Base-by-base conservation (phyloP, 1,284 basidiomycete genomes). In the Pseudozyma sp. region DNA sequence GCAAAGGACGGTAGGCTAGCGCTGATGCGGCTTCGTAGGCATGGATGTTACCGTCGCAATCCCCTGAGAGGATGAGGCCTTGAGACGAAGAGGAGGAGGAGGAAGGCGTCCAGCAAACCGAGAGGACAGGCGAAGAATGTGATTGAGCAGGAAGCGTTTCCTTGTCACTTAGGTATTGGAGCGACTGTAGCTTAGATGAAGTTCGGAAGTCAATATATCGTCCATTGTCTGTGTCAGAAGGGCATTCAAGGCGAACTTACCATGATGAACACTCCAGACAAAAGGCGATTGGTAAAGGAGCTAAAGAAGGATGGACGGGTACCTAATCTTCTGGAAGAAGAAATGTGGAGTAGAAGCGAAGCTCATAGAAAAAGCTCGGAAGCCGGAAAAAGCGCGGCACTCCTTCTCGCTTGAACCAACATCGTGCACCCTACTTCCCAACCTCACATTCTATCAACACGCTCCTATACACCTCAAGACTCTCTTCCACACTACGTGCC, bases 81-180 rank as follows among this genome's bases (percentile, higher is more conserved):
- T 51, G 51, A 1, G 59, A 54, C 0, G 64, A 64, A 6, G 64
- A 39, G 8, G 70, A 39, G 14, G 59, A 38, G 5, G 59, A 18
- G 18, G 59, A 25, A 6, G 59, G 21, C 2, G 59, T 47, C 73
- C 73, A 76, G 59, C 65, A 71, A 13, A 76, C 61, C 7, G 73
- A 64, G 1, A 65, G 40, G 16, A 76, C 62, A 13, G 73, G 61
- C 2, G 68, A n/a, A 11, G 61, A 45, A 21, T 68, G 65, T 7
- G 73, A 63, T 54, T 71, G 61, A 1, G 60, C 61, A 0, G 64
- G 55, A 2, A 48, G 58, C 10, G 58, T 38, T 36, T 76, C 69
- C 47, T 71, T 68, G 61, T 76, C 73, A 47, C 60, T 67, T 0
- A 76, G 52, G n/a, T 65, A 76, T 53, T 76, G 69, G 5, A 76